A percentile compares a stretch with the other conserved stretches of the same genome.
These are phyloP conservation scores for Ophidiomyces ophidiicola DNA, from an alignment of 2,329 filamentous ascomycete genomes.

Conservation along the genomic window DNA sequence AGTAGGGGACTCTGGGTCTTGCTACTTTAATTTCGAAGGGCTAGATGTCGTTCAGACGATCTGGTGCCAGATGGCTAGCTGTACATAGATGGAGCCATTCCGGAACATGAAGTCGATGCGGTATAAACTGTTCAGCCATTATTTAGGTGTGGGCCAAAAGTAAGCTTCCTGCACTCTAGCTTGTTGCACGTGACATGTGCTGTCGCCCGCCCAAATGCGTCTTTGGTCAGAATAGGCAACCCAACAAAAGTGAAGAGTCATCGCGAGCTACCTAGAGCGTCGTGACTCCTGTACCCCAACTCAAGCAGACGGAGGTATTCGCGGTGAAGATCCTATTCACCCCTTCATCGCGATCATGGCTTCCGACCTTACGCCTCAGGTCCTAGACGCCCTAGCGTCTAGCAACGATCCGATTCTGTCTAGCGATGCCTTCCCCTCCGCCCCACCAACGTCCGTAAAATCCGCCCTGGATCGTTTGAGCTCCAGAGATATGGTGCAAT, in stretches of 20 bases:
- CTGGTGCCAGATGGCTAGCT: too few species aligned
- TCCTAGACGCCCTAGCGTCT: constrained; percentile 54
- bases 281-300: not conserved
- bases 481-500: constrained; percentile 75
- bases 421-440: constrained; percentile 54
- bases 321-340: not conserved
- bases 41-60: too few species aligned
- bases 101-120: too few species aligned
- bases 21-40: too few species aligned
- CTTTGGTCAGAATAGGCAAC: not conserved
- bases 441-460: constrained; percentile 60
- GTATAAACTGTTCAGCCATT: too few species aligned
- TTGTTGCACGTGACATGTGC: too few species aligned
- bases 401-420: constrained; percentile 53
- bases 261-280: not conserved
- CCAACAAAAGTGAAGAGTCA: constrained; percentile 7
- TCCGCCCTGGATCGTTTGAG: constrained; percentile 74
- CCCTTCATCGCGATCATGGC: constrained; percentile 26
- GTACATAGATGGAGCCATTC: too few species aligned
- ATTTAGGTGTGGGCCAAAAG: too few species aligned
- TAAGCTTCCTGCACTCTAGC: too few species aligned
- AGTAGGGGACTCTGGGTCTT: too few species aligned
- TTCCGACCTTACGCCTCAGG: constrained; percentile 49
- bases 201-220: too few species aligned
- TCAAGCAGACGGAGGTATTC: not conserved